Evolutionary conservation across 2,329 filamentous ascomycete genomes (phyloP).

Genomic region (Arthrobotrys sinensis): DNA sequence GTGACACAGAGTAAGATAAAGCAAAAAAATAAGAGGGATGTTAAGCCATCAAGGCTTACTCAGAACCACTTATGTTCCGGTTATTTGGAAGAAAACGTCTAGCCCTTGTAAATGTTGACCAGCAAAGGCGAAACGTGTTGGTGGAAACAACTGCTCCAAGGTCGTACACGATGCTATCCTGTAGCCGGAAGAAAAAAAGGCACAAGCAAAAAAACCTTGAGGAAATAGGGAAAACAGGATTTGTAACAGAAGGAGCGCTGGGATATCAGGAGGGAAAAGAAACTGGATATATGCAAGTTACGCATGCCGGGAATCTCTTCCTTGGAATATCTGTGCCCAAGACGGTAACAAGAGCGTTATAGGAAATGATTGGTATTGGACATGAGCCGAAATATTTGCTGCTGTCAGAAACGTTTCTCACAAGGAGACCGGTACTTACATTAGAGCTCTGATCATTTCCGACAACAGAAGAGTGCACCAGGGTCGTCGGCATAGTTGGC

Average conservation of each 20-base stretch:
- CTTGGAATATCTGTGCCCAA: slow-evolving; percentile 24
- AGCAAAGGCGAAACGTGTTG: slow-evolving; percentile 36
- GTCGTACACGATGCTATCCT: slow-evolving; percentile 48
- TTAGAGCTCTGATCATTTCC: slow-evolving; percentile 53
- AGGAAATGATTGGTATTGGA: slow-evolving; percentile 14
- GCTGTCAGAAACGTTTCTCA: slow-evolving; percentile 33
- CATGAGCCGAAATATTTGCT: slow-evolving; percentile 9
- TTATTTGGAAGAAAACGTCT: slow-evolving; percentile 45
- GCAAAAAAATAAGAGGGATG: slow-evolving; percentile 5
- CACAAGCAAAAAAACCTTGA: not conserved
- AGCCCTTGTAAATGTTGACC: slow-evolving; percentile 38
- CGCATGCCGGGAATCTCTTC: slow-evolving; percentile 10
- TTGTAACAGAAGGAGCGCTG: not conserved
- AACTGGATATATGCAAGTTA: slow-evolving; percentile 6
- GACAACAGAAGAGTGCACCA: slow-evolving; percentile 31
- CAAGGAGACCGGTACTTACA: slow-evolving; percentile 54
- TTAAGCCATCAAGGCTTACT: slow-evolving; percentile 50
- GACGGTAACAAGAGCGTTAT: not conserved
- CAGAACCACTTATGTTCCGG: slow-evolving; percentile 27
- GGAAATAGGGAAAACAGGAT: not conserved
- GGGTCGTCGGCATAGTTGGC: slow-evolving; percentile 39
- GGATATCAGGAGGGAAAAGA: slow-evolving; percentile 21
- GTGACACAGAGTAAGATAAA: slow-evolving; percentile 10
- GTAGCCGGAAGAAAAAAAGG: slow-evolving; percentile 25
- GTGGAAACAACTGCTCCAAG: slow-evolving; percentile 22